Evolutionary conservation across 176 grass and related monocot species (phyloP), one percentile per base, ranked within the genome.

Genomic region (Juncus inflexus): DNA sequence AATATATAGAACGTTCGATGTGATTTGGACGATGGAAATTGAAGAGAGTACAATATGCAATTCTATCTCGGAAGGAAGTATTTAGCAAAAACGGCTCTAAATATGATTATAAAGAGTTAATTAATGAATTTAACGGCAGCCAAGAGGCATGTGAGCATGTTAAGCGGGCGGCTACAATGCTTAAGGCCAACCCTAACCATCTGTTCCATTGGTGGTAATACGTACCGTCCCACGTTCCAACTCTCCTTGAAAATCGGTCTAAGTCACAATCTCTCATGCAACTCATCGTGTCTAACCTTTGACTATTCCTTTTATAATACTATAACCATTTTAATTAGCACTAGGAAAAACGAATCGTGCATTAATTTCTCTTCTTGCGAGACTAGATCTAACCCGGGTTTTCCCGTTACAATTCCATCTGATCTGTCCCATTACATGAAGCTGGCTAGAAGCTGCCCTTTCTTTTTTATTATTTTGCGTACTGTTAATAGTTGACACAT

Each of bases 181-280:
- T 66, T 66, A 15, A 65, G 14, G 63, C 63, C 63, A 65, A 45
- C 63, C 47, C 43, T 5, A 47, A 47, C 15, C 41, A 47, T 36
- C 64, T 54, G 8, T 57, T 57, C 54, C 5, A 9, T 57, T 59
- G 53, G 53, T 28, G 4, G 14, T 13, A 70, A 37, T 71, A 71
- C 67, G 53, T 71, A 71, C 67, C 67, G 67, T 43, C 67, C 67
- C 67, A 71, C 39, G 67, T 71, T 71, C 53, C 38, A 15, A 15
- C 13, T 5, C 67, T 53, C 13, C 12, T 58, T 57, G 52, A 70
- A 70, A 38, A 54, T 51, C 37, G 12, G 37, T 19, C 51, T 9
- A 3, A 14, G 19, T 58, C 67, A 38, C 64, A 67, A 37, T 47
- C 43, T 47, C 43, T 47, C 9, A 47, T 47, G 14, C 49, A 40